phyloP scores from a whole-genome alignment of 306 rosid species.

The Dalbergia cochinchinensis region DNA sequence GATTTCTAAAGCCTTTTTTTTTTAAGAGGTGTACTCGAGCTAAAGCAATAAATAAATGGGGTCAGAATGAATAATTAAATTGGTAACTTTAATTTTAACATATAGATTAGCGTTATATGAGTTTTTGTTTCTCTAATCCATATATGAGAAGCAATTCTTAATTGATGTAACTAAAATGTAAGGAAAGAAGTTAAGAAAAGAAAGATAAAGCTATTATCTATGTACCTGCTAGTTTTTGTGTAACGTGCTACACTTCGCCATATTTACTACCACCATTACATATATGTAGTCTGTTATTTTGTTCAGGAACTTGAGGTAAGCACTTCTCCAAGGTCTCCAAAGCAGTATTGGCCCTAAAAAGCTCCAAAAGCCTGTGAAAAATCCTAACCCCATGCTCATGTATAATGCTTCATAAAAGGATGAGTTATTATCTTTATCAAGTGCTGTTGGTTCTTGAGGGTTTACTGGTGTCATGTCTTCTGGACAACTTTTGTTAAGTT shows the following conservation, averaged over 20 bases:
- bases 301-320: slow-evolving; percentile 19
- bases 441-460: background rate
- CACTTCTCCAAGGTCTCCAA: slow-evolving; percentile 19
- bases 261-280: background rate
- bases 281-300: background rate
- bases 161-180: too few relatives aligned
- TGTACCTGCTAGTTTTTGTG: background rate
- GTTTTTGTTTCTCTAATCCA: too few relatives aligned
- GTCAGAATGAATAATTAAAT: too few relatives aligned
- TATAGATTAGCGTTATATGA: too few relatives aligned
- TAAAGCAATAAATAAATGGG: too few relatives aligned
- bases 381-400: slow-evolving; percentile 35
- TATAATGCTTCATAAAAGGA: slow-evolving; percentile 8
- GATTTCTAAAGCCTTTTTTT: too few relatives aligned
- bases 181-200: too few relatives aligned
- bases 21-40: too few relatives aligned
- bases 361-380: slow-evolving; percentile 18
- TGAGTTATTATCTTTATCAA: slow-evolving; percentile 2
- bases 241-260: background rate
- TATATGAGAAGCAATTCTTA: too few relatives aligned
- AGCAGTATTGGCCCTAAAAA: background rate
- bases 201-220: too few relatives aligned
- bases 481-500: slow-evolving; percentile 15
- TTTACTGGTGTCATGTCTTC: background rate
- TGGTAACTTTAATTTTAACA: too few relatives aligned